phyloP scores from a whole-genome alignment of 352 stramenopile genomes.

The Pythium aphanidermatum region DNA sequence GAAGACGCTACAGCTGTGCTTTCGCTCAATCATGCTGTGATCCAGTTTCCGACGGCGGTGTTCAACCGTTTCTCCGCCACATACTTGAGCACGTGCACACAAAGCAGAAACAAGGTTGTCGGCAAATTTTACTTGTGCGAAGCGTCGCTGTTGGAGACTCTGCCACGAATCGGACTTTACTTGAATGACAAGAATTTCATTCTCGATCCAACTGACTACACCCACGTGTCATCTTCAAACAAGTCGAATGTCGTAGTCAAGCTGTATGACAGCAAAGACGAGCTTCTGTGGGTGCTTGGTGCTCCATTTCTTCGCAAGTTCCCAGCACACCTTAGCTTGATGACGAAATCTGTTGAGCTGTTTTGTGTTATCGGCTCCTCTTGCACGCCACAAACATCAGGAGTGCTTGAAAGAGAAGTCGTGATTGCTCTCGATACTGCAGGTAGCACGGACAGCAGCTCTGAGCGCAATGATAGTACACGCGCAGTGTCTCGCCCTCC shows the following conservation, averaged over 20 bases:
- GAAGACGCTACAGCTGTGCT: neutral
- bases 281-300: slow-evolving; percentile 1
- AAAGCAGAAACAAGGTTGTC: neutral
- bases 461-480: no score
- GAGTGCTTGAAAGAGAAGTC: no score
- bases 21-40: neutral
- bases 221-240: neutral
- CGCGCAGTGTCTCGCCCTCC: no score
- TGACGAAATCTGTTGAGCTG: neutral
- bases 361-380: neutral
- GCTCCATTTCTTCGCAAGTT: slow-evolving; percentile 5
- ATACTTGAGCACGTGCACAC: neutral
- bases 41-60: neutral
- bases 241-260: neutral
- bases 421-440: no score
- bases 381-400: neutral
- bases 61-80: neutral
- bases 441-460: neutral
- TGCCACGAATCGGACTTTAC: slow-evolving; percentile 3
- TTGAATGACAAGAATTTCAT: neutral
- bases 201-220: slow-evolving; percentile 5
- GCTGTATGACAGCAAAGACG: neutral
- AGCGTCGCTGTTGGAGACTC: neutral
- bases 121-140: slow-evolving; percentile 2
- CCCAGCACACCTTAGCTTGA: neutral